Evolutionary conservation across 2,329 filamentous ascomycete genomes (phyloP).

Genomic region (Neofusicoccum parvum): DNA sequence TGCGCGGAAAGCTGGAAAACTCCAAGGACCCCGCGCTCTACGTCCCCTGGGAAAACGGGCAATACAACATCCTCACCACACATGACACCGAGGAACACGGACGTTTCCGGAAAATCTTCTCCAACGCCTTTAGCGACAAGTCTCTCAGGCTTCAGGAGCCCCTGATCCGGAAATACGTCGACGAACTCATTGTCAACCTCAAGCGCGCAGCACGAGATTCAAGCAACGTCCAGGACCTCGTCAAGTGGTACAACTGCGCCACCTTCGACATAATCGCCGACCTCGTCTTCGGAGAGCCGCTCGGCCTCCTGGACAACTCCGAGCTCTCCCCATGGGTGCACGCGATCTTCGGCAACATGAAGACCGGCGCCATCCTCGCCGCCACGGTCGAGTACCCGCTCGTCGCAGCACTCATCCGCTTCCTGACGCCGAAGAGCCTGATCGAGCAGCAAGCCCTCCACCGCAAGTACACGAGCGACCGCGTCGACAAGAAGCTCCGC

Average conservation of each 20-base stretch:
- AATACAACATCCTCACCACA: slow-evolving; percentile 34
- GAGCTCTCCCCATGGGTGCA: slow-evolving; percentile 35
- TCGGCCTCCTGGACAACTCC: slow-evolving; percentile 25
- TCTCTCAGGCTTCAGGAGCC: slow-evolving; percentile 44
- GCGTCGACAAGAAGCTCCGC: not conserved
- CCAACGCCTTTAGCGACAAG: slow-evolving; percentile 44
- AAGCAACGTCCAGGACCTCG: slow-evolving; percentile 23
- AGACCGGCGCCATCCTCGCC: slow-evolving; percentile 28
- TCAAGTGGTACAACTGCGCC: slow-evolving; percentile 34
- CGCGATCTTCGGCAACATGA: too few relatives aligned
- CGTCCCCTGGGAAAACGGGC: slow-evolving; percentile 31
- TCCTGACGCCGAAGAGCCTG: not conserved
- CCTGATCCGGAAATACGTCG: slow-evolving; percentile 43
- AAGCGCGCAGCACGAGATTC: slow-evolving; percentile 27
- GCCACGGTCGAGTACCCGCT: not conserved
- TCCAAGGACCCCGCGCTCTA: slow-evolving; percentile 15
- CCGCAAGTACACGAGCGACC: not conserved
- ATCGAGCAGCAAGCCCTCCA: not conserved
- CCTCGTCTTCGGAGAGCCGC: slow-evolving; percentile 28
- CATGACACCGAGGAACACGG: slow-evolving; percentile 42
- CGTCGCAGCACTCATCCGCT: not conserved
- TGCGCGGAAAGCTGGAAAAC: not conserved
- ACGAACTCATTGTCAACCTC: slow-evolving; percentile 42
- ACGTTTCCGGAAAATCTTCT: slow-evolving; percentile 40
- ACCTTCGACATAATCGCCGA: slow-evolving; percentile 31